Evolutionary conservation across 2,329 filamentous ascomycete genomes (phyloP), one percentile per base, ranked within the genome.

Genomic region (Aspergillus quadricinctus): DNA sequence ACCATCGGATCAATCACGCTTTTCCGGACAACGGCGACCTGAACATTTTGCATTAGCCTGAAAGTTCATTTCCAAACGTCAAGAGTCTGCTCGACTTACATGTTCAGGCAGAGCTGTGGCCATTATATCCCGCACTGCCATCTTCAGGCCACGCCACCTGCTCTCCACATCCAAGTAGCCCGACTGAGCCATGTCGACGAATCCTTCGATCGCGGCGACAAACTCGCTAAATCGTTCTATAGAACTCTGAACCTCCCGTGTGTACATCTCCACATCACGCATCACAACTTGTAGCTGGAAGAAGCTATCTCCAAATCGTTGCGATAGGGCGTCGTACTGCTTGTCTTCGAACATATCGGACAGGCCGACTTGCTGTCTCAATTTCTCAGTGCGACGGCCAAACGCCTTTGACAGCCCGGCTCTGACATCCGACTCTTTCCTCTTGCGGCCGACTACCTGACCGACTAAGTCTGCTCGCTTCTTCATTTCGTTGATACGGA

Each of bases 401-500:
- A 97, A 95, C 1, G 91, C 91, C 67, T 95, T 92, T 21, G 90
- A 89, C 52, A 97, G 80, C 25, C 89, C 89, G n/a, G 86, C 83
- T 57, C 89, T 87, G 59, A 94, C 88, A 71, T 96, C 91, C 0
- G 90, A 93, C 63, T 96, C 90, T 69, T 95, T 95, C 62, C 89
- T 86, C 71, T 93, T 93, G 55, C 90, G 83, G 56, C 88, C 83
- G 29, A 97, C 90, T 55, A 95, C 92, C 73, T 95, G 89, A 3
- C 91, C 92, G 25, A 97, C 90, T 49, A 96, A 84, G 72, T 97
- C 91, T 57, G 93, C 92, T 53, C 95, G 92, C 76, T 93, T 95
- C 78, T 97, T 97, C 54, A 92, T 87, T 70, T 95, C 92, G 76
- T 99, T 96, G 72, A 97, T 97, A 48, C 84, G 81, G 41, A 81